Evolutionary conservation across 108 stramenopile genomes (phyloP), one percentile per base, ranked within the genome.

Genomic region (Aurantiochytrium sp.): DNA sequence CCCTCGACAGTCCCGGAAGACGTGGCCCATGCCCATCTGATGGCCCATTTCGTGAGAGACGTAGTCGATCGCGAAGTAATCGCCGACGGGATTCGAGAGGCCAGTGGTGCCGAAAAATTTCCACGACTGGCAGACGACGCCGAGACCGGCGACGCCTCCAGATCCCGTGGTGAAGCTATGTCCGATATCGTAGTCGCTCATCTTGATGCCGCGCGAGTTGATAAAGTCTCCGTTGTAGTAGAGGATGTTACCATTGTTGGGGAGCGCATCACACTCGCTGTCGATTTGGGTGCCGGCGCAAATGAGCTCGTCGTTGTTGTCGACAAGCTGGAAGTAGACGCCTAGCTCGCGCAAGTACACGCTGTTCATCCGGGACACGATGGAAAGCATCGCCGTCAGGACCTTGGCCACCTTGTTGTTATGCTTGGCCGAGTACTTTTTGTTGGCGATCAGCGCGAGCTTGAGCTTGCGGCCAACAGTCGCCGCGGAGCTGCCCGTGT

Each of bases 1-100:
- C 1, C 59, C 59, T 17, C 19, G 12, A n/a, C 73, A 81, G 32
- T 81, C 73, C 10, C 73, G 73, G 32, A 81, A 81, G 12, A 27
- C n/a, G 24, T 81, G 73, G 30, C 19, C 39, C 45, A 41, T 48
- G 42, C 39, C 42, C 21, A 81, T 22, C 17, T 41, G 39, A n/a
- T 81, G 73, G 45, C 73, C 73, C 42, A 81, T 41, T 24, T 81
- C 73, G 45, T 81, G 73, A 24, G 73, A 12, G 27, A 81, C 39
- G 45, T 81, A 81, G 73, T 81, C 73, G 6, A 81, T 30, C 10
- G 39, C 39, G 45, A 81, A 81, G 30, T 6, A 6, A n/a, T 81
- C 73, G 17, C 42, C 39, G n/a, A 24, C 24, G 6, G 73, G 73
- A 81, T 81, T 39, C 12, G n/a, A 6, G 27, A 81, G 73, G 0